phyloP scores from a whole-genome alignment of 495 filamentous ascomycete genomes.

The Evansstolkia leycettana region DNA sequence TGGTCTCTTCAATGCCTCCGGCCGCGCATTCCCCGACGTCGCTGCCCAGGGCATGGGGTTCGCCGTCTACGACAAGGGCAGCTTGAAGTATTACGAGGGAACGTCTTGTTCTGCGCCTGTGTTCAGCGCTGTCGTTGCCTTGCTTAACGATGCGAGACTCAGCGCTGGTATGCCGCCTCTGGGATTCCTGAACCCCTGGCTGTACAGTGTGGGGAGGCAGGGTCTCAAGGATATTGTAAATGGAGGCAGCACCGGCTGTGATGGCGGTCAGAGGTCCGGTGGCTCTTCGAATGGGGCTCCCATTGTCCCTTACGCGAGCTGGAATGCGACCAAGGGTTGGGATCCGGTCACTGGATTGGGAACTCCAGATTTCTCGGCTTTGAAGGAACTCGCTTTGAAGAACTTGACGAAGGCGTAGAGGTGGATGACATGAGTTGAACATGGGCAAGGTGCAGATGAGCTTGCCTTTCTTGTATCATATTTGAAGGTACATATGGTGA shows the following conservation, averaged over 20 bases:
- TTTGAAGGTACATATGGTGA: too few species aligned
- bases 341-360: slow-evolving; percentile 50
- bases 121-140: slow-evolving; percentile 47
- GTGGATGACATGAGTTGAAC: too few species aligned
- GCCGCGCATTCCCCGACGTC: slow-evolving; percentile 65
- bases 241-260: slow-evolving; percentile 51
- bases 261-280: slow-evolving; percentile 29
- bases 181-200: slow-evolving; percentile 67
- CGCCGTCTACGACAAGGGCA: slow-evolving; percentile 41
- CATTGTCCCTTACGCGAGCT: slow-evolving; percentile 26
- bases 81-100: slow-evolving; percentile 39
- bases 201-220: slow-evolving; percentile 42
- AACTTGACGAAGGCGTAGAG: neutral
- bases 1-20: slow-evolving; percentile 45
- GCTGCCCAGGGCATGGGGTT: slow-evolving; percentile 47
- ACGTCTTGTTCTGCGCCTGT: slow-evolving; percentile 56
- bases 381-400: slow-evolving; percentile 19
- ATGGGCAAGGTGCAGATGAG: too few species aligned
- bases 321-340: slow-evolving; percentile 46
- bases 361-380: slow-evolving; percentile 35
- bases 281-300: slow-evolving; percentile 24
- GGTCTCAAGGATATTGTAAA: slow-evolving; percentile 52
- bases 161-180: slow-evolving; percentile 40
- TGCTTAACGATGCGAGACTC: slow-evolving; percentile 57
- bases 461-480: too few species aligned